Base-by-base conservation (phyloP, 441 rosid genomes). In the Syzygium syzygioides region DNA sequence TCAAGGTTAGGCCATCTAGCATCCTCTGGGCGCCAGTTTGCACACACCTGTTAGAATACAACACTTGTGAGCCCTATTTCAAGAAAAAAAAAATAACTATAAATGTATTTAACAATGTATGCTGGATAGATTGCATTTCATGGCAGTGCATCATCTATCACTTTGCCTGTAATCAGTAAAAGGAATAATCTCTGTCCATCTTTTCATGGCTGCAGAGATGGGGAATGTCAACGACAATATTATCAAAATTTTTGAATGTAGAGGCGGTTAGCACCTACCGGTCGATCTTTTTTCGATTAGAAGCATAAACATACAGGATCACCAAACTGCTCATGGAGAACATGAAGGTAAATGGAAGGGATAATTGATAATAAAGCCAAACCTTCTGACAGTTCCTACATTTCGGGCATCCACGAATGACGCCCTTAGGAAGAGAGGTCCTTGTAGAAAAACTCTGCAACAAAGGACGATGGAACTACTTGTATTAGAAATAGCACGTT, bases 341-440 rank as follows among this genome's bases (percentile, higher is more conserved):
- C 30, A 60, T 14, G 25, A 55, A 85, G 53, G 87, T 23, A 30
- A 34, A 20, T 9, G 0, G 59, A 85, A 55, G n/a, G 62, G 3
- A 45, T 54, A 37, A 55, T 54, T 34, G 45, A 59, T 41, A 52
- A 76, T 41, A 87, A 79, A 87, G 91, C 89, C 85, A 66, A 92
- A 98, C 99, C 99, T 96, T 98, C 89, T 95, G 99, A 94, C 99
- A 97, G 91, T 93, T 95, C 87, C 91, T 94, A 92, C 99, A 96
- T 50, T 95, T 93, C 60, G 94, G 92, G 91, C 98, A 96, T 85
- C 97, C 99, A 50, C 96, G 96, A 56, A 95, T 89, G 89, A 97
- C 98, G 14, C 99, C 99, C 91, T 95, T 95, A 37, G 99, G 98
- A 87, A 96, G 94, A 88, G 87, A 89, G 90, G 94, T 91, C 94